A percentile compares a stretch with the other conserved stretches of the same genome.
phyloP scores from a whole-genome alignment of 148 eudicot genomes.

The Nyssa sinensis region DNA sequence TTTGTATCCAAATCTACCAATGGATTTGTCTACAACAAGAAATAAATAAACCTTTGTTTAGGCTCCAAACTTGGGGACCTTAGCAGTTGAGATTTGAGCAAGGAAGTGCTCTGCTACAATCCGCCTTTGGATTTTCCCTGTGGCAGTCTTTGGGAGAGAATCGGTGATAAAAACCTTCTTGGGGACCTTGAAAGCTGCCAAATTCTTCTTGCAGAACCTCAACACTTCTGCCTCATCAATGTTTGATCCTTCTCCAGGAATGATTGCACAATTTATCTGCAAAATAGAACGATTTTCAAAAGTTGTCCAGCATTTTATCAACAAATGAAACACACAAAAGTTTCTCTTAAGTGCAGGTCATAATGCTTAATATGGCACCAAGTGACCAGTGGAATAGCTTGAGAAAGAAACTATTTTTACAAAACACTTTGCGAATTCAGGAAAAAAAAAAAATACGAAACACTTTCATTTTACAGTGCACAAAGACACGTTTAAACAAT shows the following conservation, averaged over 20 bases:
- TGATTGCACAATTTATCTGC: constrained; percentile 95
- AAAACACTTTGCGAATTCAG: too few species aligned
- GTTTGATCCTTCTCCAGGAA: constrained; percentile 70
- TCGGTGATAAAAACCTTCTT: constrained; percentile 88
- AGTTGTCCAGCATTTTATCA: background rate
- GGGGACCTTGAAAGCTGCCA: constrained; percentile 90
- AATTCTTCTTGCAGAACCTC: constrained; percentile 82
- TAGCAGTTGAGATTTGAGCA: constrained; percentile 78
- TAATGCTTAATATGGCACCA: too few species aligned
- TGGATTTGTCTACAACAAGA: too few species aligned
- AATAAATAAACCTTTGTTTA: constrained; percentile 11
- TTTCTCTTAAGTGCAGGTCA: too few species aligned
- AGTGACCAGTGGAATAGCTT: too few species aligned
- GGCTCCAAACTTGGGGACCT: constrained; percentile 85
- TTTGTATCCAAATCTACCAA: too few species aligned
- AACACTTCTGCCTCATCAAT: constrained; percentile 60
- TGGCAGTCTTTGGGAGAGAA: constrained; percentile 83
- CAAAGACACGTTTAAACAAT: too few species aligned
- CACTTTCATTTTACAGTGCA: too few species aligned
- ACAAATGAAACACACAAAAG: background rate
- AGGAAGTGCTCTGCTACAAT: constrained; percentile 94
- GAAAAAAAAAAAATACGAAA: too few species aligned
- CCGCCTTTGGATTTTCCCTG: constrained; percentile 90
- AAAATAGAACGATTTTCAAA: background rate
- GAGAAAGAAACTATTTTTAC: too few species aligned